Base-by-base conservation (phyloP, 228 moss, liverwort and hornwort species). In the Sphagnum magellanicum region DNA sequence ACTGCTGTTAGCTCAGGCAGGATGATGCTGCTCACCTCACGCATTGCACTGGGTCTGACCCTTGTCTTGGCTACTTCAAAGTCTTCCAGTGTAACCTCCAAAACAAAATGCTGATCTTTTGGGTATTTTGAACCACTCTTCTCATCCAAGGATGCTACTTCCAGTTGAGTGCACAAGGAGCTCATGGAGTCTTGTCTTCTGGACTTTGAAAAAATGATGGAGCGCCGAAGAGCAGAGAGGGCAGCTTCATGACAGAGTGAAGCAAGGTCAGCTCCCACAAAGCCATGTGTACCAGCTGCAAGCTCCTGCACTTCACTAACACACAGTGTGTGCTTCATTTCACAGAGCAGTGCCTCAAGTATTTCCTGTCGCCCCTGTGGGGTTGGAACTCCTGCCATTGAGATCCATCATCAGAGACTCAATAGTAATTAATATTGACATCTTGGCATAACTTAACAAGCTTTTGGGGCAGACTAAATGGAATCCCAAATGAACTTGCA, bases 1-100 rank as follows among this genome's bases (percentile, higher is more conserved):
- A 14, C 14, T 55, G 55, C 55, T 12, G 8, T 55, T 8, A 55
- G 9, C 55, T 12, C 55, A 55, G 12, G 10, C 47, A 67, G n/a
- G 4, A 4, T 4, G 3, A 48, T 61, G 53, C 57, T 66, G 53
- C 76, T 76, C 64, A 98, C 98, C 94, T 98, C 98, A 80, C 98
- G 90, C 98, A 98, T 98, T 63, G 93, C 98, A 90, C 98, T 98
- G n/a, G 98, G 93, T 74, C 92, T 82, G 53, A 98, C 90, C 83
- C 93, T 92, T 50, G 90, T 98, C 81, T 90, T 98, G 49, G 98
- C 92, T 16, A 82, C 84, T 84, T 86, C 85, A 57, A 98, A 93
- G 73, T 98, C 98, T 53, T 84, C 76, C 63, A 75, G 50, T 10
- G 69, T 79, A 53, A 90, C 74, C 66, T 78, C 76, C 63, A 87